Percentiles rank a stretch among this genome's conserved stretches.
Conservation (phyloP, 1,139 yeast species). For the Suhomyces ambrosiae region DNA sequence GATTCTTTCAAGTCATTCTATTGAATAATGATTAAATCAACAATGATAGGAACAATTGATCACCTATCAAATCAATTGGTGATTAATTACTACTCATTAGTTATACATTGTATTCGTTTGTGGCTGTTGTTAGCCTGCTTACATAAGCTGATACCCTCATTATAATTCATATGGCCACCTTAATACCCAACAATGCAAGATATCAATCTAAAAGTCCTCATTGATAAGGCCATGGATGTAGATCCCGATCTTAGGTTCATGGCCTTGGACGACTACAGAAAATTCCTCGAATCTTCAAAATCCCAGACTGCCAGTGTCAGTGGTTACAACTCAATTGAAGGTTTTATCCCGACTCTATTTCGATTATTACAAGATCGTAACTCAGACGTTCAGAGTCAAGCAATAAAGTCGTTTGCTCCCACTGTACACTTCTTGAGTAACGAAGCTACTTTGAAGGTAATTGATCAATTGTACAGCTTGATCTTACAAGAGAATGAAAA, state of each 20-base stretch:
- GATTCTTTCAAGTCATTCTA: no score
- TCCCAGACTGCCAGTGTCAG: not conserved
- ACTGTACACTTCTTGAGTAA: conserved; percentile 33
- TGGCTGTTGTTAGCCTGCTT: no score
- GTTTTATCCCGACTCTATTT: conserved; percentile 53
- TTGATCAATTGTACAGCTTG: conserved; percentile 30
- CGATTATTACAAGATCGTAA: conserved; percentile 62
- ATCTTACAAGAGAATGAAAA: conserved; percentile 25
- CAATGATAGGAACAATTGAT: no score
- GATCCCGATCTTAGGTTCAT: conserved; percentile 86
- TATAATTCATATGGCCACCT: no score
- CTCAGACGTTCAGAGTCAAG: conserved; percentile 79
- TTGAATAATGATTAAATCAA: no score
- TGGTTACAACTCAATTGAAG: conserved; percentile 28
- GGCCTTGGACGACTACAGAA: conserved; percentile 79
- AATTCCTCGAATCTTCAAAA: conserved; percentile 29
- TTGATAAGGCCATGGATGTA: conserved; percentile 59
- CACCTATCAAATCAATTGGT: no score
- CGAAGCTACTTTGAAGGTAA: conserved; percentile 26
- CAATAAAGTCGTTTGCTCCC: conserved; percentile 60
- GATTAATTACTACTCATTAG: no score
- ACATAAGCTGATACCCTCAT: no score
- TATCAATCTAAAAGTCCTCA: conserved; percentile 26
- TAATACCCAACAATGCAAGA: conserved; percentile 21
- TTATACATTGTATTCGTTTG: no score